Percentiles rank a stretch among this genome's conserved stretches.
Conservation (phyloP, 495 filamentous ascomycete species). For the Hypoxylon lenormandii region DNA sequence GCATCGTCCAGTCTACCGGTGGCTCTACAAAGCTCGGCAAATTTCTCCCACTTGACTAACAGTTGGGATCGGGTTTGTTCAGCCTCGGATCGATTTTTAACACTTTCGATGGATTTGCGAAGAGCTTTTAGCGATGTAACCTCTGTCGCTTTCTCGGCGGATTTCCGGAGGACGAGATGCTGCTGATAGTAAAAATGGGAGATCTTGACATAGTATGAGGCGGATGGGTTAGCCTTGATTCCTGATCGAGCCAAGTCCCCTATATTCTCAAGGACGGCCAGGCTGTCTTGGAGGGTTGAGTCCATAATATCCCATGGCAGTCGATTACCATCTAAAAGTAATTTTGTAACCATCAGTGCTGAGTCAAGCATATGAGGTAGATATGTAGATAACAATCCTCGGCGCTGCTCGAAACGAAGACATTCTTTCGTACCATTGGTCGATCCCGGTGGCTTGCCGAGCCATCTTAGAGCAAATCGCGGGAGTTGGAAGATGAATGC, state of each 20-base stretch:
- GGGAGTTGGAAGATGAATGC: conserved; percentile 65
- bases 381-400: conserved; percentile 60
- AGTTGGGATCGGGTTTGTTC: conserved; percentile 62
- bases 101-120: conserved; percentile 63
- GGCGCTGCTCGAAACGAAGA: conserved; percentile 67
- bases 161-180: conserved; percentile 55
- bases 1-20: conserved; percentile 58
- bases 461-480: conserved; percentile 66
- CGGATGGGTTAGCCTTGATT: conserved; percentile 46
- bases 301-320: conserved; percentile 66
- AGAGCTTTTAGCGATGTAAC: conserved; percentile 59
- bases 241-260: conserved; percentile 50
- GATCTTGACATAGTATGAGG: conserved; percentile 68
- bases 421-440: conserved; percentile 62
- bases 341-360: conserved; percentile 63
- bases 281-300: conserved; percentile 66
- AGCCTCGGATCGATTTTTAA: conserved; percentile 56
- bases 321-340: conserved; percentile 53
- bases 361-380: conserved; percentile 67
- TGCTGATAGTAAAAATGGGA: conserved; percentile 84
- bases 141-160: conserved; percentile 53
- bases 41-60: conserved; percentile 63
- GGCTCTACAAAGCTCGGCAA: conserved; percentile 59
- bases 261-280: conserved; percentile 63
- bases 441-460: conserved; percentile 63